phyloP scores from a whole-genome alignment of 202 grass and related monocot genomes.

The Panicum virgatum region DNA sequence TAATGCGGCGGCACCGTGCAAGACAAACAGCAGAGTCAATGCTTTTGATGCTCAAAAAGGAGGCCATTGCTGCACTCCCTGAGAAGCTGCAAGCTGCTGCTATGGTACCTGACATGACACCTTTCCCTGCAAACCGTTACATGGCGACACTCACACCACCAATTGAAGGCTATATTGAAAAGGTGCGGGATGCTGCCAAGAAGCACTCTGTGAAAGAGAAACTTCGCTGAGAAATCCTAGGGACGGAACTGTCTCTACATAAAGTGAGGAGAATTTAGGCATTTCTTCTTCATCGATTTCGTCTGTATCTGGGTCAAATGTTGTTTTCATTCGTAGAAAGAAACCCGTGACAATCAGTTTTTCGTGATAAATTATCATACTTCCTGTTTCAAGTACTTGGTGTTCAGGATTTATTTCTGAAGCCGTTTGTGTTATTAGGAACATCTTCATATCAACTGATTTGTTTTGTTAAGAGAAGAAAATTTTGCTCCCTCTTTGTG shows the following conservation, averaged over 20 bases:
- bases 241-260: background rate
- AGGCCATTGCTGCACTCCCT: conserved; percentile 70
- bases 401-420: background rate
- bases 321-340: background rate
- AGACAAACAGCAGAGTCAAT: conserved; percentile 72
- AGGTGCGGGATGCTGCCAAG: conserved; percentile 63
- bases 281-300: background rate
- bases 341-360: background rate
- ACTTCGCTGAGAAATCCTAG: conserved; percentile 54
- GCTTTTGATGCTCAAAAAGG: conserved; percentile 71
- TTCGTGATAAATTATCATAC: background rate
- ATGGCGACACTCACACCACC: conserved; percentile 89
- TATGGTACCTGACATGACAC: conserved; percentile 77
- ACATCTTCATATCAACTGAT: background rate
- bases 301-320: background rate
- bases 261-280: background rate
- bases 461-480: background rate
- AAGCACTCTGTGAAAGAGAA: conserved; percentile 68
- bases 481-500: background rate
- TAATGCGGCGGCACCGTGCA: conserved; percentile 79
- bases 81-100: conserved; percentile 74
- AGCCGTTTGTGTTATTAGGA: background rate
- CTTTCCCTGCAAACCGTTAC: conserved; percentile 73
- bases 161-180: conserved; percentile 79
- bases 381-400: background rate